These are phyloP conservation scores for Pseudogymnoascus sp. DNA, from an alignment of 2,329 filamentous ascomycete species.

Conservation along the genomic window DNA sequence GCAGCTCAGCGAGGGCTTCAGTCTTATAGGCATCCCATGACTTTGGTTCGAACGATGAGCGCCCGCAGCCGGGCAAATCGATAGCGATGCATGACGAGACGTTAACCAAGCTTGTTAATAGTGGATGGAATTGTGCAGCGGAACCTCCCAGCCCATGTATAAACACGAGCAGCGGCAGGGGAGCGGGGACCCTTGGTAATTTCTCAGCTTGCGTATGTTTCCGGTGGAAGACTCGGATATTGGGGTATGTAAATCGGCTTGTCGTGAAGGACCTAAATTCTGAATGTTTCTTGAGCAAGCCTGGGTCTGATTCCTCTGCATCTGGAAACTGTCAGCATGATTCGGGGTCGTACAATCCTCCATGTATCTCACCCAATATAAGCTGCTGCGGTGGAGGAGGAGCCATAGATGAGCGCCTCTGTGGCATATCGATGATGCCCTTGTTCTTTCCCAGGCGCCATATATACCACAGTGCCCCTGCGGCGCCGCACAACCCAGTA, in stretches of 20 bases:
- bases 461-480: not conserved
- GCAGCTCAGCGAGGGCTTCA: conserved; percentile 64
- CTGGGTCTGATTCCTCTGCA: conserved; percentile 48
- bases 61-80: conserved; percentile 83
- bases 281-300: conserved; percentile 72
- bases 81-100: conserved; percentile 78
- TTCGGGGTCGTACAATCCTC: not conserved
- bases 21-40: conserved; percentile 72
- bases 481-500: not conserved
- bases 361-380: not conserved
- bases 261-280: conserved; percentile 66
- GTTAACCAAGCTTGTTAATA: conserved; percentile 74
- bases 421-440: not conserved
- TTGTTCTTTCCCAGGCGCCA: not conserved
- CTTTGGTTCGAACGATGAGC: conserved; percentile 63
- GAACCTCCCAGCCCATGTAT: conserved; percentile 92
- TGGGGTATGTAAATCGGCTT: conserved; percentile 56
- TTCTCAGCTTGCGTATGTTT: conserved; percentile 76
- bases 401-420: not conserved
- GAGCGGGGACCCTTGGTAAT: conserved; percentile 62
- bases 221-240: conserved; percentile 74
- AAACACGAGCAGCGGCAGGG: conserved; percentile 79
- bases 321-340: conserved; percentile 15
- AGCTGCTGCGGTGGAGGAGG: not conserved
- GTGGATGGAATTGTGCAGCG: conserved; percentile 73